Percentiles rank a stretch among this genome's conserved stretches.
These are phyloP conservation scores for Pleodorina starrii DNA, from an alignment of 139 green algal genomes.

Conservation along the genomic window DNA sequence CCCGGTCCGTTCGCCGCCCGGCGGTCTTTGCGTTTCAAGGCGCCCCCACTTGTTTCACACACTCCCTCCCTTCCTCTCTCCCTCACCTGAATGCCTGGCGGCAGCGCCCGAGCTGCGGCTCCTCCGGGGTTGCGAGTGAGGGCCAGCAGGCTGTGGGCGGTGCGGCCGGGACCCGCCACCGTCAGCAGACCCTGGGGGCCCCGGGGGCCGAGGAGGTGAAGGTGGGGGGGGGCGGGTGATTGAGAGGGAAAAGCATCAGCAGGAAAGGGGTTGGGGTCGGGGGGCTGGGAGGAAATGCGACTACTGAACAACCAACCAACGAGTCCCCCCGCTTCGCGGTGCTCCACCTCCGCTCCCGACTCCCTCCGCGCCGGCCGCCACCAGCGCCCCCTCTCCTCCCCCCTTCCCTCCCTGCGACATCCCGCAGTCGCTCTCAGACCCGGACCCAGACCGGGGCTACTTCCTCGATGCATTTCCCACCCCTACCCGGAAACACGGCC, in stretches of 20 bases:
- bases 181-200: conserved; percentile 14
- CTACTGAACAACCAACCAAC: neutral
- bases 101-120: conserved; percentile 31
- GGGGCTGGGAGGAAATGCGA: neutral
- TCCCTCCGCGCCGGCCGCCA: neutral
- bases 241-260: neutral
- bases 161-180: conserved; percentile 1
- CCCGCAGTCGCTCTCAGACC: too few relatives aligned
- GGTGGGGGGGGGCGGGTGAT: too few relatives aligned
- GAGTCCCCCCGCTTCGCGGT: too few relatives aligned
- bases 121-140: conserved; percentile 46
- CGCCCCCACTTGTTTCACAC: neutral
- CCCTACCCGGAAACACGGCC: too few relatives aligned
- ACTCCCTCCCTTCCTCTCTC: neutral
- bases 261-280: neutral
- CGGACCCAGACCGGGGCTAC: too few relatives aligned
- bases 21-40: neutral
- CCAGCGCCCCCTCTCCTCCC: neutral
- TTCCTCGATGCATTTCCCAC: too few relatives aligned
- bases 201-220: neutral
- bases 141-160: conserved; percentile 4
- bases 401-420: neutral
- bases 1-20: neutral
- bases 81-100: conserved; percentile 10
- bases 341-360: neutral